These are phyloP conservation scores for Boletus pseudo-olivaceus DNA, from an alignment of 768 basidiomycete genomes.

Conservation along the genomic window DNA sequence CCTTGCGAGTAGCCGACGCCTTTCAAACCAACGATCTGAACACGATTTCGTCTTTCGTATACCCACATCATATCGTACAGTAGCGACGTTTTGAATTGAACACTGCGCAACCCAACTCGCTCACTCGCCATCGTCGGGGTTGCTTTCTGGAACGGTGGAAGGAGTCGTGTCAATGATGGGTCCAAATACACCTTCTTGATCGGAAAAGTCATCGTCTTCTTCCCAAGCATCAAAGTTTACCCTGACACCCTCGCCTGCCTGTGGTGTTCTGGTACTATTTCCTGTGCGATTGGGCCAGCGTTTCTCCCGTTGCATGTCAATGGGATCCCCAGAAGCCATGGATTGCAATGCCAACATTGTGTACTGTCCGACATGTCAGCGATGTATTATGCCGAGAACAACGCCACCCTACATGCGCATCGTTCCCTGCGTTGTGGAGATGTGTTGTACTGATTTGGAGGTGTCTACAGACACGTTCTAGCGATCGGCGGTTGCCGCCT, in stretches of 20 bases:
- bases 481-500: slow-evolving; percentile 46
- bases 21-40: slow-evolving; percentile 2
- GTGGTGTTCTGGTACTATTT: slow-evolving; percentile 17
- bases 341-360: slow-evolving; percentile 60
- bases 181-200: slow-evolving; percentile 40
- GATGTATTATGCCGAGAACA: background rate
- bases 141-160: background rate
- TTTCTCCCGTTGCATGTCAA: slow-evolving; percentile 74
- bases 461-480: slow-evolving; percentile 61
- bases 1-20: background rate
- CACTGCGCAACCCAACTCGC: background rate
- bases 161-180: slow-evolving; percentile 18
- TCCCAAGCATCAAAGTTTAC: slow-evolving; percentile 60
- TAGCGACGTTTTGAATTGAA: slow-evolving; percentile 1
- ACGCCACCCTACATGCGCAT: slow-evolving; percentile 60
- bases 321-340: slow-evolving; percentile 71
- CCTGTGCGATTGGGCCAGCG: slow-evolving; percentile 69
- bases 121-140: slow-evolving; percentile 5
- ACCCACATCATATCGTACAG: slow-evolving; percentile 5
- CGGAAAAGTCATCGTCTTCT: slow-evolving; percentile 49
- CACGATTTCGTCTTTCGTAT: slow-evolving; percentile 4
- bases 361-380: slow-evolving; percentile 44
- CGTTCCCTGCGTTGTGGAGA: slow-evolving; percentile 85
- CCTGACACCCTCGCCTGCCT: slow-evolving; percentile 35
- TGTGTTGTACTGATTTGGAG: slow-evolving; percentile 53